Evolutionary conservation across 169 alveolate species (phyloP), one percentile per base, ranked within the genome.

Genomic region (Eimeria falciformis): DNA sequence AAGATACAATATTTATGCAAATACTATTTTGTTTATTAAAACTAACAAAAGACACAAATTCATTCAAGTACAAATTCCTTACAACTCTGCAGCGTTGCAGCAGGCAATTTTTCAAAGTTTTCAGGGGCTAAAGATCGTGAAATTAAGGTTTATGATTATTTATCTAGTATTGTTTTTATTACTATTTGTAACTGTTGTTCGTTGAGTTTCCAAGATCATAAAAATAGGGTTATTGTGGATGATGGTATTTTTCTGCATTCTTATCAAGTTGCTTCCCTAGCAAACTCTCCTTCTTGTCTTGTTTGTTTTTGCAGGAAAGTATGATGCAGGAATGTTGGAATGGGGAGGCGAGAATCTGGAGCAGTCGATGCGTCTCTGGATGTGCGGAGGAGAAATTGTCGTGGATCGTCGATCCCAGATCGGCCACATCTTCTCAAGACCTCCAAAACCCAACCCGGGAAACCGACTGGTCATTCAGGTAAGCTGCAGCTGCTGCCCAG

Each of bases 331-430:
- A 3, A 92, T 94, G 96, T 84, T 81, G 43, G 93, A 66, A 62
- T 95, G 97, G 97, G 97, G 97, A 21, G 97, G 96, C 9, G 97
- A 95, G 43, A 95, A 95, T 86, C 94, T 95, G 40, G 97, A 94
- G 69, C 96, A 94, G 91, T 93, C 96, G 0, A 86, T 95, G 29
- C 88, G 96, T 14, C 85, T 84, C 14, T 95, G 96, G 96, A 62
- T 94, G 23, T 95, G 96, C 73, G 96, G 96, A 0, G 96, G 96
- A 33, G 95, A 93, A 58, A 95, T 95, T 21, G 43, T 66, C 7
- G 93, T 87, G 7, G 95, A 69, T 62, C 66, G 90, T 55, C 68
- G 56, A 27, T 92, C 95, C n/a, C 45, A 91, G 17, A 93, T 95
- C 29, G 96, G 96, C 17, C 96, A 93, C 86, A 92, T 90, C 46